A percentile compares a stretch with the other conserved stretches of the same genome.
Conservation (phyloP, 257 asterid species). For the Petunia secreta region DNA sequence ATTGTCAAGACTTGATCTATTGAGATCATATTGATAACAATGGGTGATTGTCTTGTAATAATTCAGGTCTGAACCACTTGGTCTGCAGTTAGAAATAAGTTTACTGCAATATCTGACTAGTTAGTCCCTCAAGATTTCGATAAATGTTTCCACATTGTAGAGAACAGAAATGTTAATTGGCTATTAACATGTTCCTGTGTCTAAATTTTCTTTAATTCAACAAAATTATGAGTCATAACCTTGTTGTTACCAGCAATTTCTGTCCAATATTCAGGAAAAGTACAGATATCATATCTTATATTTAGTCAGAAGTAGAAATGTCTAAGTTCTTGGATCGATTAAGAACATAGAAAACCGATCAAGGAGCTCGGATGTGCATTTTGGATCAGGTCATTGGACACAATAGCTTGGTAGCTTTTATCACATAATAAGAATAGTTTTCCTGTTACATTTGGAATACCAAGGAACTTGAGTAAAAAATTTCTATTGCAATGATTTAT, state of each 20-base stretch:
- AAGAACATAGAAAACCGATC: neutral
- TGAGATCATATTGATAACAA: neutral
- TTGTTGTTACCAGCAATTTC: neutral
- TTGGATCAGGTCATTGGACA: neutral
- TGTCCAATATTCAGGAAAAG: neutral
- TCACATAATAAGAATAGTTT: neutral
- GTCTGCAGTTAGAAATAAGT: neutral
- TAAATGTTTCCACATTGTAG: neutral
- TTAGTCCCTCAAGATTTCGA: neutral
- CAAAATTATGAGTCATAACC: neutral
- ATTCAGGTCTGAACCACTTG: too few relatives aligned
- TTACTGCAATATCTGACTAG: constrained; percentile 6
- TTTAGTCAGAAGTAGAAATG: neutral
- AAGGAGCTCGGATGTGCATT: neutral
- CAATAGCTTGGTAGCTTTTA: neutral
- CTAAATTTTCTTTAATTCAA: neutral
- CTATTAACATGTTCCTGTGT: neutral
- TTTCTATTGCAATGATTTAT: neutral
- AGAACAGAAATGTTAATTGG: neutral
- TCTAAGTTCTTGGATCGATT: neutral
- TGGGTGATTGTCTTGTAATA: neutral
- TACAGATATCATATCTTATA: neutral
- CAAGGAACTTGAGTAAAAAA: neutral
- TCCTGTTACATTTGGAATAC: neutral
- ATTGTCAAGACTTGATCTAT: neutral